These are phyloP conservation scores for Stemphylium beticola DNA, from an alignment of 2,329 filamentous ascomycete genomes.

Conservation along the genomic window DNA sequence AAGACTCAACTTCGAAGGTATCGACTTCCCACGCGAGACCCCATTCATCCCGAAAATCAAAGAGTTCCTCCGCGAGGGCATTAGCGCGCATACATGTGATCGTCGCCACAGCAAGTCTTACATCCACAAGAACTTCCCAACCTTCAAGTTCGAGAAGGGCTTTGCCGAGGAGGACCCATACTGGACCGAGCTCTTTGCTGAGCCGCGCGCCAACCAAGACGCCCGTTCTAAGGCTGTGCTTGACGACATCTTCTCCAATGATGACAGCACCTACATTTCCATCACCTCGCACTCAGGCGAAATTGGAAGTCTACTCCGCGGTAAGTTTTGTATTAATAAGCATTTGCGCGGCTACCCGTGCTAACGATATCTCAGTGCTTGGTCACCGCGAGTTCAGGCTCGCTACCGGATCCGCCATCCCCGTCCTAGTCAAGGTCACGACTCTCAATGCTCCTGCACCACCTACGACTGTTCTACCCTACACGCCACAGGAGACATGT, in stretches of 20 bases:
- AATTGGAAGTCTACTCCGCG: constrained; percentile 60
- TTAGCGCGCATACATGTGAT: constrained; percentile 73
- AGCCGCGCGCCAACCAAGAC: constrained; percentile 59
- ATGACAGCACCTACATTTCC: constrained; percentile 57
- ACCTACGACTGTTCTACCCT: constrained; percentile 40
- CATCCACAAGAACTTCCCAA: constrained; percentile 61
- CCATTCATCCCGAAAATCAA: constrained; percentile 67
- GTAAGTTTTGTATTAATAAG: constrained; percentile 13
- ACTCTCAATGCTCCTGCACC: constrained; percentile 45
- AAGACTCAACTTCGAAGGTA: constrained; percentile 63
- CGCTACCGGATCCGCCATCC: constrained; percentile 71
- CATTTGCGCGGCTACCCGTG: neutral
- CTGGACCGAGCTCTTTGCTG: constrained; percentile 57
- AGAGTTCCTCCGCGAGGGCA: constrained; percentile 69
- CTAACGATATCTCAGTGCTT: constrained; percentile 51
- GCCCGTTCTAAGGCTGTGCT: constrained; percentile 55
- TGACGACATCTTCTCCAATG: constrained; percentile 60
- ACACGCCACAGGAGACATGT: constrained; percentile 36
- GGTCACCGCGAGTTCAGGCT: constrained; percentile 67
- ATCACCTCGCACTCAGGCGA: constrained; percentile 66
- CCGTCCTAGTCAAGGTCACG: constrained; percentile 68
- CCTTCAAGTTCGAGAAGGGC: constrained; percentile 63
- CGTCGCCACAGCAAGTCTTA: constrained; percentile 62
- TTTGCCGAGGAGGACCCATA: constrained; percentile 66
- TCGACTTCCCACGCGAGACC: constrained; percentile 58